A percentile compares a stretch with the other conserved stretches of the same genome.
Evolutionary conservation across 192 early-diverging fungal species (phyloP).

Genomic region (Backusella sp.): DNA sequence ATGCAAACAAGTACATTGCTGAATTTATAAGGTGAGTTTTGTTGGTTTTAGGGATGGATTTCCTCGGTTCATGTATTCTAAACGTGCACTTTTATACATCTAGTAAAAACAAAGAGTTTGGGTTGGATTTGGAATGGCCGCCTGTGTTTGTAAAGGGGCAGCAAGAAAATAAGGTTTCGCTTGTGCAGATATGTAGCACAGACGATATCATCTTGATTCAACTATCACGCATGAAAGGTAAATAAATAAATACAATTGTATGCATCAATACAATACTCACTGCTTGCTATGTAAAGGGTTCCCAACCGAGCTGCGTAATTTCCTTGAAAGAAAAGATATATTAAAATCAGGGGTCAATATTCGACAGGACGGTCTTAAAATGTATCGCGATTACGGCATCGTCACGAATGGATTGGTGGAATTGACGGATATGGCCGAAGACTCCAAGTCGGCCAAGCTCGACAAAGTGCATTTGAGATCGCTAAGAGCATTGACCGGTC

Average conservation of each 20-base stretch:
- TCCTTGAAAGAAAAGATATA: constrained; percentile 16
- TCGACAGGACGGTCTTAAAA: constrained; percentile 23
- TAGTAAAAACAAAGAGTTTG: constrained; percentile 15
- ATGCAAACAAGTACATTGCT: neutral
- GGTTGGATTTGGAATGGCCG: constrained; percentile 36
- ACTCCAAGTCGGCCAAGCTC: neutral
- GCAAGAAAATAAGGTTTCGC: constrained; percentile 26
- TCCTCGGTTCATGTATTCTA: neutral
- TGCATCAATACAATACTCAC: neutral
- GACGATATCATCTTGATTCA: constrained; percentile 27
- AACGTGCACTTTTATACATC: neutral
- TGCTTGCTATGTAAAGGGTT: neutral
- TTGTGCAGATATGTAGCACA: constrained; percentile 27
- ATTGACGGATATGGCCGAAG: constrained; percentile 4
- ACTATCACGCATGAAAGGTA: constrained; percentile 21
- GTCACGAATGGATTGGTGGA: constrained; percentile 32
- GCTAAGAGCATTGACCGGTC: constrained; percentile 15
- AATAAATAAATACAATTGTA: neutral
- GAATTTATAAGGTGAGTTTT: neutral
- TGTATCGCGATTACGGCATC: constrained; percentile 27
- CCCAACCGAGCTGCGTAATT: constrained; percentile 9
- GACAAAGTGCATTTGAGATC: neutral
- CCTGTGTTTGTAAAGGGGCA: constrained; percentile 26
- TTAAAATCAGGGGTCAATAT: constrained; percentile 33
- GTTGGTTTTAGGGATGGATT: neutral